A percentile compares a stretch with the other conserved stretches of the same genome.
These are phyloP conservation scores for Rubroboletus satanas DNA, from an alignment of 768 basidiomycete genomes.

Conservation along the genomic window DNA sequence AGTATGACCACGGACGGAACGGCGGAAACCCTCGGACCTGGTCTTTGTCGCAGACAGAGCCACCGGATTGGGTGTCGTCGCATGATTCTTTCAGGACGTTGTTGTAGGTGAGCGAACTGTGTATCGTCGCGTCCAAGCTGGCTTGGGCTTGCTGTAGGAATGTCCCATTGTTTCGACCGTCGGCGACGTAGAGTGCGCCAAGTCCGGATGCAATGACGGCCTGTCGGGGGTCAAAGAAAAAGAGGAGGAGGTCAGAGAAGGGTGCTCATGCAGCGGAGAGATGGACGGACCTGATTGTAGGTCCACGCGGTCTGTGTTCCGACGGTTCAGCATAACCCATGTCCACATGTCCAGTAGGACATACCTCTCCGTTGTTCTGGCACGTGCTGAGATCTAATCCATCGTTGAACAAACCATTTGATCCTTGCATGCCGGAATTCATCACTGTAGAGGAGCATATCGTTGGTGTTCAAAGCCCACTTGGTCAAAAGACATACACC, in stretches of 20 bases:
- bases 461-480: neutral
- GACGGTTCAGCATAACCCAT: neutral
- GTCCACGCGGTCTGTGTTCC: constrained; percentile 47
- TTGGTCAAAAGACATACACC: constrained; percentile 23
- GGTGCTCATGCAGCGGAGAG: neutral
- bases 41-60: constrained; percentile 42
- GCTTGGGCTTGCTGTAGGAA: constrained; percentile 48
- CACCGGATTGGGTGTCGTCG: constrained; percentile 41
- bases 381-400: constrained; percentile 23
- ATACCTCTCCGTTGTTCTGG: constrained; percentile 27
- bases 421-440: constrained; percentile 28
- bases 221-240: constrained; percentile 19
- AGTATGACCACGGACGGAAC: neutral
- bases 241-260: neutral
- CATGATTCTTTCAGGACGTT: constrained; percentile 50
- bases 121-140: constrained; percentile 49
- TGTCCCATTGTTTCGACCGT: constrained; percentile 30
- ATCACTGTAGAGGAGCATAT: constrained; percentile 16
- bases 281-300: constrained; percentile 48
- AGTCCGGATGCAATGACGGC: constrained; percentile 55
- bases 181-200: constrained; percentile 42
- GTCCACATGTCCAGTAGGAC: neutral
- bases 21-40: constrained; percentile 28
- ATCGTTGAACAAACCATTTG: constrained; percentile 31
- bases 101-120: constrained; percentile 33